Percentiles rank a stretch among this genome's conserved stretches.
These are phyloP conservation scores for Cercospora sesami DNA, from an alignment of 2,329 filamentous ascomycete species.

Conservation along the genomic window DNA sequence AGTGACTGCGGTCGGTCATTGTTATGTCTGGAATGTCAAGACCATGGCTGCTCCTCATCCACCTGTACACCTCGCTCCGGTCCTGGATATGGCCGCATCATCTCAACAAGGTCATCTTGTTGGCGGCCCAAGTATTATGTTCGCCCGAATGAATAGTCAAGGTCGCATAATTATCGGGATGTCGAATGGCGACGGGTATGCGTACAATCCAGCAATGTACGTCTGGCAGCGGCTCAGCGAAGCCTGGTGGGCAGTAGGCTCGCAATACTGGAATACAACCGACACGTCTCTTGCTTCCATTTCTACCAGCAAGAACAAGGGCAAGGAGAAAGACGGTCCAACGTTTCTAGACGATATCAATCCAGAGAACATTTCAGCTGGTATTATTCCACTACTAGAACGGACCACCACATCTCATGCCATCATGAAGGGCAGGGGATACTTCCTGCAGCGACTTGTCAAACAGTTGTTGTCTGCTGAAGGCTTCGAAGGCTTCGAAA, in stretches of 20 bases:
- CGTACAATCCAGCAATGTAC: slow-evolving; percentile 81
- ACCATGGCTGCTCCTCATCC: slow-evolving; percentile 76
- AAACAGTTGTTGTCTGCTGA: slow-evolving; percentile 85
- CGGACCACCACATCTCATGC: slow-evolving; percentile 93
- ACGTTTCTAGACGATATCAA: slow-evolving; percentile 48
- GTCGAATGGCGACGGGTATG: slow-evolving; percentile 91
- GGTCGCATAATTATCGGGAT: slow-evolving; percentile 86
- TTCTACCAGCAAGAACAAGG: slow-evolving; percentile 57
- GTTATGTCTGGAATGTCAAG: slow-evolving; percentile 90
- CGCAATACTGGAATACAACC: slow-evolving; percentile 98
- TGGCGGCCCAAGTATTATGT: slow-evolving; percentile 79
- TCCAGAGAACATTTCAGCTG: slow-evolving; percentile 71
- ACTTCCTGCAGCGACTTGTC: slow-evolving; percentile 85
- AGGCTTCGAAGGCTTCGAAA: slow-evolving; percentile 89
- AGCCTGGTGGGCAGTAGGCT: slow-evolving; percentile 96
- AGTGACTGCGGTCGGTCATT: slow-evolving; percentile 83
- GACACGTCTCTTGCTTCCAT: slow-evolving; percentile 84
- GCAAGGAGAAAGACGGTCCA: slow-evolving; percentile 48
- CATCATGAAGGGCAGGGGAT: slow-evolving; percentile 85
- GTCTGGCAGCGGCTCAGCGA: slow-evolving; percentile 96
- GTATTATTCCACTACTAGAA: slow-evolving; percentile 90
- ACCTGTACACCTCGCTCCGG: slow-evolving; percentile 81
- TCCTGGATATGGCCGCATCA: slow-evolving; percentile 81
- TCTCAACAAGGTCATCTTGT: slow-evolving; percentile 77
- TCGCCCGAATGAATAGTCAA: slow-evolving; percentile 83